A percentile compares a stretch with the other conserved stretches of the same genome.
Evolutionary conservation across 495 filamentous ascomycete genomes (phyloP).

Genomic region (Penicillium dipodomyicola): DNA sequence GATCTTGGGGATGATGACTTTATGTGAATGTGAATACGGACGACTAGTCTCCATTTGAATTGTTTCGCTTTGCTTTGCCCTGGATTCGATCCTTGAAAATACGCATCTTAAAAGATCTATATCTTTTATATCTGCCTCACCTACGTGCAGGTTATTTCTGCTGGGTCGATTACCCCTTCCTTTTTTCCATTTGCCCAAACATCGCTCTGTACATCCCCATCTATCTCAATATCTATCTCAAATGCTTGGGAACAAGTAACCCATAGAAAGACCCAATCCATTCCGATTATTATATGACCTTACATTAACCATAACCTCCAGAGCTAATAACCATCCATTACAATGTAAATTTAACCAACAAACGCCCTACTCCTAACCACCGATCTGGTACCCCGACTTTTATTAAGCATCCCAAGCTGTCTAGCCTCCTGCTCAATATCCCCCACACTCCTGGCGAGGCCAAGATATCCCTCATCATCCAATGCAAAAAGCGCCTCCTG

Average conservation of each 20-base stretch:
- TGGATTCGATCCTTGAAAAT: conserved; percentile 19
- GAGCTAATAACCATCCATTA: neutral
- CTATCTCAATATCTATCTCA: neutral
- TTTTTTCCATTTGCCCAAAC: neutral
- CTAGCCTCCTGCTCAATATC: conserved; percentile 27
- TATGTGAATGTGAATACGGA: conserved; percentile 51
- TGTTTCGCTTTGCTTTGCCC: conserved; percentile 11
- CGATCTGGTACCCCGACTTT: conserved; percentile 13
- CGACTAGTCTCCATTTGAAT: conserved; percentile 16
- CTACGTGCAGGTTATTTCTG: neutral
- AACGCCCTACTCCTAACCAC: conserved; percentile 9
- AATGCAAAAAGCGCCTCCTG: conserved; percentile 29
- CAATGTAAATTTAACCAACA: conserved; percentile 6
- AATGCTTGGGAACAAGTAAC: neutral
- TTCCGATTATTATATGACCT: conserved; percentile 12
- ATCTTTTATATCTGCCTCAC: neutral
- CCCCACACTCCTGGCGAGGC: conserved; percentile 11
- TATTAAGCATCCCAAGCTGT: conserved; percentile 18
- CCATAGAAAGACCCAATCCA: conserved; percentile 16
- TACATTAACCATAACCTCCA: neutral
- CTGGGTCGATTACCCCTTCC: neutral
- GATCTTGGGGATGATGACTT: conserved; percentile 74
- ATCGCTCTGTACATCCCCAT: conserved; percentile 16
- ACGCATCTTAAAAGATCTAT: conserved; percentile 10
- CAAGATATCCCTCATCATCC: conserved; percentile 30